Base-by-base conservation (phyloP, 768 basidiomycete genomes). In the Lactarius indigo region DNA sequence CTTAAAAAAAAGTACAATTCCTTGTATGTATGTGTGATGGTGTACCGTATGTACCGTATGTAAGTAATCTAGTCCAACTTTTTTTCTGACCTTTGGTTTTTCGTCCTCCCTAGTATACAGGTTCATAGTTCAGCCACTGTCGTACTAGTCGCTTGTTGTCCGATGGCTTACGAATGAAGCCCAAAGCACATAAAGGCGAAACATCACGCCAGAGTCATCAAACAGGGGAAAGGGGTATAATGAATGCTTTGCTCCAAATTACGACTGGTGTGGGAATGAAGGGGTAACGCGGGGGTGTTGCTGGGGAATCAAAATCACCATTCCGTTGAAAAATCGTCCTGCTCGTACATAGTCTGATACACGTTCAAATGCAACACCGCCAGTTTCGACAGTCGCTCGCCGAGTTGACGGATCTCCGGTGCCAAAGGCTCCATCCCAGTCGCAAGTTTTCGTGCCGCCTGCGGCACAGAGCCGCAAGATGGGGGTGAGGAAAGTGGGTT, bases 291-390 rank as follows among this genome's bases (percentile, higher is more conserved):
- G 39, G 18, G 35, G 55, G n/a, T 35, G 52, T 31, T 56, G 39
- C 31, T 6, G 60, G 59, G 57, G 50, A 58, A 58, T 57, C 31
- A 58, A 50, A 58, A 59, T 35, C 59, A 70, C 70, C 70, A 70
- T 23, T 69, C 69, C 30, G 64, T 2, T 61, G 67, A 69, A 30
- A 87, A 87, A 50, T 82, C 85, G 68, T 86, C 83, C 71, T 84
- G 83, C 76, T 90, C 87, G 77, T 94, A 94, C 64, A 92, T 75
- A n/a, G 85, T 84, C 42, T 90, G 79, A 75, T 91, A 93, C 60
- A 90, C 87, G 69, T 86, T 84, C 61, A 91, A 79, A 75, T 94
- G 91, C 70, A 92, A 87, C 57, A 84, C 78, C 2, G 87, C 87
- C 61, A 95, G 81, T 65, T 88, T 86, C 54, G 88, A 83, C 41